Evolutionary conservation across 257 asterid species (phyloP), one percentile per base, ranked within the genome.

Genomic region (Rhazya stricta): DNA sequence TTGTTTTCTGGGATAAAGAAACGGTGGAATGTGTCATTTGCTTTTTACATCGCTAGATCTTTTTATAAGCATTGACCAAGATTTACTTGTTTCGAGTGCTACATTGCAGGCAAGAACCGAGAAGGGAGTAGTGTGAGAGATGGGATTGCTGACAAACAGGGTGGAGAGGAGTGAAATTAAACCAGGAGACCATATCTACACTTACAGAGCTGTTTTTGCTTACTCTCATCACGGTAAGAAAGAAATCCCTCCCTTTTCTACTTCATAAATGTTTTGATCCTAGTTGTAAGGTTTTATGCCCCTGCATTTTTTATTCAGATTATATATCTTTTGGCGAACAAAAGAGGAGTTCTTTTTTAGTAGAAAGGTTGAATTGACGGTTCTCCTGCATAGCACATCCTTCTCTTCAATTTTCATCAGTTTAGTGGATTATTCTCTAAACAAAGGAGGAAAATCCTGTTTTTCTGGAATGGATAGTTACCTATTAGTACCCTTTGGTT

Each of bases 181-280:
- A 73, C 79, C 96, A 39, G 97, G 96, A 56, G 98, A 89, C 81
- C 97, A 89, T 73, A 90, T 92, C 89, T 92, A 90, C 81, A 90
- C 93, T 70, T 92, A 92, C 82, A 84, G 96, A 83, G 97, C 93
- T 1, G 87, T 85, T 63, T 90, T 90, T 79, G 91, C 91, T 32
- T 89, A 89, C 76, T 89, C 96, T 65, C 97, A 89, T 83, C 96
- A 91, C 73, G 98, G 97, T 91, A 76, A 76, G 19, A 48, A 51
- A 37, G 21, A 30, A 39, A 45, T 34, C 48, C n/a, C 25, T 18
- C 19, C 12, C 32, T 30, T 11, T 6, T 34, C n/a, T 37, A 9
- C 71, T 9, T 3, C 30, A 32, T 60, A 25, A 29, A 27, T 25
- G 16, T 57, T 57, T 32, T 16, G 25, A 34, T 32, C 34, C 25